Evolutionary conservation across 2,329 filamentous ascomycete species (phyloP).

Genomic region (Neofusicoccum sp.): DNA sequence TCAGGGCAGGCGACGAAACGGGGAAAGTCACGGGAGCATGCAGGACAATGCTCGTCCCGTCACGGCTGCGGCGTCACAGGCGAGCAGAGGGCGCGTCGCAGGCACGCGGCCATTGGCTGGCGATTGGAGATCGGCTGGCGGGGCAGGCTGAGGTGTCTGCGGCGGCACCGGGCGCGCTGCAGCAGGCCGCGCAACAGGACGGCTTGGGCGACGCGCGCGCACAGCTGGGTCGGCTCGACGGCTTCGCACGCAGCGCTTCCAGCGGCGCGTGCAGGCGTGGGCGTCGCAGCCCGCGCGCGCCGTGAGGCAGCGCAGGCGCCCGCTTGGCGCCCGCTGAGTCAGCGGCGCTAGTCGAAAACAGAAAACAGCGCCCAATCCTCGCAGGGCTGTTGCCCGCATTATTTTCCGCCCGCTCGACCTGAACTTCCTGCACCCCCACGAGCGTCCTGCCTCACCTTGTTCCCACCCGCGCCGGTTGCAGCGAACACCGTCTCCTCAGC

Average conservation of each 20-base stretch:
- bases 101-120: background rate
- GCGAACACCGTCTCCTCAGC: background rate
- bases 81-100: background rate
- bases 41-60: slow-evolving; percentile 4
- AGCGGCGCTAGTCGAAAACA: slow-evolving; percentile 16
- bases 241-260: background rate
- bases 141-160: background rate
- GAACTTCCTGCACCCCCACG: slow-evolving; percentile 14
- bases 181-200: background rate
- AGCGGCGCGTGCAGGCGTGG: background rate
- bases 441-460: slow-evolving; percentile 16
- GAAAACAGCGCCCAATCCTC: slow-evolving; percentile 16
- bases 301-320: background rate
- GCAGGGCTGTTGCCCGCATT: slow-evolving; percentile 19
- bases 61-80: slow-evolving; percentile 13
- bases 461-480: slow-evolving; percentile 1
- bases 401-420: slow-evolving; percentile 18
- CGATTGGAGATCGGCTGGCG: background rate
- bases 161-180: background rate
- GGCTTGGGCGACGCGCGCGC: background rate
- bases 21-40: background rate
- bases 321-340: background rate
- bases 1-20: background rate
- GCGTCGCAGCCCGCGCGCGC: background rate
- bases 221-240: background rate